Base-by-base conservation (phyloP, 108 stramenopile species). In the Conticribra guillardii region DNA sequence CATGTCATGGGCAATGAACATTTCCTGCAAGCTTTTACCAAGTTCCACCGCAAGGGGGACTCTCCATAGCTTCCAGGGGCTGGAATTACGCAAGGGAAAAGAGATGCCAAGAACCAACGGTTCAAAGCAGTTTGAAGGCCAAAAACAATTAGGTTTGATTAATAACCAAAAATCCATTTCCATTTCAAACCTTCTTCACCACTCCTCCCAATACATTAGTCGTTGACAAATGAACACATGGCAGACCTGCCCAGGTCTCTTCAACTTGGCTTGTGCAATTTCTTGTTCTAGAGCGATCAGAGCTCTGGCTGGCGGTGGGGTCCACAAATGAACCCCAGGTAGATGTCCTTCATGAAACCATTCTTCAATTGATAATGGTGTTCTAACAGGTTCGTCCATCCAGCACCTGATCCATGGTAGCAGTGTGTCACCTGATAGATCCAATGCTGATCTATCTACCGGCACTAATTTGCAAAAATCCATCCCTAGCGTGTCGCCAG, bases 71-170 rank as follows among this genome's bases (percentile, higher is more conserved):
- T 69, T 41, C 67, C 74, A 68, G 19, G 74, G 74, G 17, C 55
- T 30, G 54, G 45, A 29, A 0, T 49, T 45, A 59, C 64, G 56
- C 21, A 74, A 55, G 11, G 67, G 76, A 33, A 77, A 71, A 37
- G 31, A n/a, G n/a, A n/a, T n/a, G n/a, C n/a, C n/a, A n/a, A n/a
- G n/a, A n/a, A n/a, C n/a, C n/a, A n/a, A n/a, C n/a, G n/a, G n/a
- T n/a, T n/a, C n/a, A n/a, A n/a, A n/a, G n/a, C n/a, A n/a, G n/a
- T n/a, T n/a, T n/a, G 46, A 44, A 77, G 1, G 15, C 68, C 76
- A 57, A 77, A 26, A 46, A 70, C n/a, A 23, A 77, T 55, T 50
- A 32, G 54, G 27, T 32, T 44, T 16, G n/a, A 56, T 51, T n/a
- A 54, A 26, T 3, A 56, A 54, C 34, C 30, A 46, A 27, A 62